Base-by-base conservation (phyloP, 2,329 filamentous ascomycete species). In the Fusarium sp. region DNA sequence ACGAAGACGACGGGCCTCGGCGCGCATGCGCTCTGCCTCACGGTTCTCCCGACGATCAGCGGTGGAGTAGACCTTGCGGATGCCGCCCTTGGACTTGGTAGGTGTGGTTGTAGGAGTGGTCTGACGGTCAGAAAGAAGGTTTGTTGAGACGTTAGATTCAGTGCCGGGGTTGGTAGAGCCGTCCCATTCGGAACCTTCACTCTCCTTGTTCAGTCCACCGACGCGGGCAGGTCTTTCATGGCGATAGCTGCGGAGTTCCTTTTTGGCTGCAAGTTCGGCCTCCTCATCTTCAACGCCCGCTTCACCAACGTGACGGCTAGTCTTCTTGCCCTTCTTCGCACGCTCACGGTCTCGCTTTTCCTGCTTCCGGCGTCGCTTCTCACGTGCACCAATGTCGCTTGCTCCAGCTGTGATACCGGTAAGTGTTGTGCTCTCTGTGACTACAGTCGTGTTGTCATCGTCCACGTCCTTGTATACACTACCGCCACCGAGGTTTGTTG, bases 201-300 rank as follows among this genome's bases (percentile, higher is more conserved):
- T 88, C 75, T 93, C 87, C 77, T 92, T 91, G 83, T 98, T 98
- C 81, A 98, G 85, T 25, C 96, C 96, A 40, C 96, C 96, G 4
- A 98, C 95, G 58, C 93, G 89, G 2, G 96, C 96, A 4, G 94
- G 86, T 81, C 92, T 94, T 84, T 98, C 96, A 79, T 94, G 88
- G 30, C 95, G 93, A 85, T 98, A 98, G 38, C 90, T 90, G 66
- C 92, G 90, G 63, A 98, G 89, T 68, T 96, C 92, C 52, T 90
- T 85, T 75, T 91, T 86, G 30, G 89, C 91, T 59, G 86, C 86
- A 43, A 87, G 88, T 80, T 93, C 92, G 77, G 90, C 90, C 33
- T 86, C 83, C 75, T 89, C 88, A 80, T 93, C 91, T n/a, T 91
- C 82, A 21, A 89, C 82, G 42, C 89, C 90, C 72, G 90, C 89